phyloP scores from a whole-genome alignment of 306 rosid species.

The Fragaria vesca region DNA sequence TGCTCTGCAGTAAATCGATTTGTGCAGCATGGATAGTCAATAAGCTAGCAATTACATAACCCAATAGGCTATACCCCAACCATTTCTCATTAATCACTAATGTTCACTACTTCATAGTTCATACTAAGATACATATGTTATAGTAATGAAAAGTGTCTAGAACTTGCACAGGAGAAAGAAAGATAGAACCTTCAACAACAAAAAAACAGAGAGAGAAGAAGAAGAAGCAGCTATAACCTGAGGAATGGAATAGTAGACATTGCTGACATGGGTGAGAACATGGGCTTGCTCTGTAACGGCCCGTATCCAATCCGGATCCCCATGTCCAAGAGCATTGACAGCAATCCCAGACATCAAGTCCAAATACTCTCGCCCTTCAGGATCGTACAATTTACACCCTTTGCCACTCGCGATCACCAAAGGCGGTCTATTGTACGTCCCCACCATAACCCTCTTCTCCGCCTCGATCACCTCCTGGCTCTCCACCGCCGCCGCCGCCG shows the following conservation, averaged over 20 bases:
- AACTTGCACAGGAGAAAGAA: not conserved
- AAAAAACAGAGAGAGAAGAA: too few species aligned
- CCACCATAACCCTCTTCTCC: conserved; percentile 12
- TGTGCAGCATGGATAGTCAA: too few species aligned
- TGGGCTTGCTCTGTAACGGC: conserved; percentile 16
- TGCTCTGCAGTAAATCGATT: not conserved
- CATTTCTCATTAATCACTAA: not conserved
- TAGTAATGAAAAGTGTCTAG: not conserved
- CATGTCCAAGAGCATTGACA: conserved; percentile 17
- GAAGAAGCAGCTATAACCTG: not conserved
- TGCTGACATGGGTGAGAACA: conserved; percentile 16
- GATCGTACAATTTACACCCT: conserved; percentile 20
- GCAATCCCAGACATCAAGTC: conserved; percentile 19
- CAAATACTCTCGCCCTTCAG: conserved; percentile 15
- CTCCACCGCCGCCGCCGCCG: not conserved
- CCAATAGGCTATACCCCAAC: not conserved
- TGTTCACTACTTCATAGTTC: not conserved
- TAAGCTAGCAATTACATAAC: not conserved
- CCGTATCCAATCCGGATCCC: conserved; percentile 15
- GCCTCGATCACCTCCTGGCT: conserved; percentile 23
- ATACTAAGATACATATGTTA: not conserved
- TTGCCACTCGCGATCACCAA: conserved; percentile 10
- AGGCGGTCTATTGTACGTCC: conserved; percentile 13
- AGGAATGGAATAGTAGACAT: conserved; percentile 11
- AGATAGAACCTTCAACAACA: not conserved